phyloP scores from a whole-genome alignment of 495 filamentous ascomycete species.

The Hypoxylon cercidicola region DNA sequence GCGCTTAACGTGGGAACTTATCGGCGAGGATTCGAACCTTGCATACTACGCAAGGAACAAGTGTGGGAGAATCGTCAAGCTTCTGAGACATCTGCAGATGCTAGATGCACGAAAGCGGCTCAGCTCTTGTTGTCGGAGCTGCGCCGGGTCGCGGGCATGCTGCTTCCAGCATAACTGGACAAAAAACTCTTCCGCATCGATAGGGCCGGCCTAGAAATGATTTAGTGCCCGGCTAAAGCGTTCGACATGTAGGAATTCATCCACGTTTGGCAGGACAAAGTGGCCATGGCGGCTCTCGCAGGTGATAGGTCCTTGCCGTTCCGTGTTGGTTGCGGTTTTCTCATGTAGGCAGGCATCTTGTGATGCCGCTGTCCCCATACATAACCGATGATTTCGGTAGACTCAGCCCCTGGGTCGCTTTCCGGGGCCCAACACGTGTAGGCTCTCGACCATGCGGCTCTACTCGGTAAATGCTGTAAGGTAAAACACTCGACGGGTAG shows the following conservation, averaged over 20 bases:
- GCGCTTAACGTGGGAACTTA: slow-evolving; percentile 29
- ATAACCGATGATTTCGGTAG: slow-evolving; percentile 3
- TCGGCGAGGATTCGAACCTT: background rate
- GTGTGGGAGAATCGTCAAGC: slow-evolving; percentile 11
- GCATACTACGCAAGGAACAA: slow-evolving; percentile 14
- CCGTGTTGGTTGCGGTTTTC: background rate
- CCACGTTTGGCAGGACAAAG: slow-evolving; percentile 14
- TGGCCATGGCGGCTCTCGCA: slow-evolving; percentile 20
- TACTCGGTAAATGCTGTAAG: slow-evolving; percentile 25
- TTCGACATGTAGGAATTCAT: slow-evolving; percentile 10
- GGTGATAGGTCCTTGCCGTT: slow-evolving; percentile 2
- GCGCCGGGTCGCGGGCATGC: background rate
- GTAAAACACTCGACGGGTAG: background rate
- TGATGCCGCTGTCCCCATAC: background rate
- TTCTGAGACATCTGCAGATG: slow-evolving; percentile 23
- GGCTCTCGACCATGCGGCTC: slow-evolving; percentile 31
- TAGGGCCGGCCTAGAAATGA: slow-evolving; percentile 11
- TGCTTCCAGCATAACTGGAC: slow-evolving; percentile 23
- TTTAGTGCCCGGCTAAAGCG: slow-evolving; percentile 4
- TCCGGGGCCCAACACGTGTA: slow-evolving; percentile 37
- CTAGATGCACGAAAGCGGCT: slow-evolving; percentile 19
- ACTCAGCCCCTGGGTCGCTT: slow-evolving; percentile 20
- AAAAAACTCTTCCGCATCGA: background rate
- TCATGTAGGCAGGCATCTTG: background rate
- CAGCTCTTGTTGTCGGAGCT: slow-evolving; percentile 30